Base-by-base conservation (phyloP, 2,329 filamentous ascomycete genomes). In the Dactylellina leptospora region DNA sequence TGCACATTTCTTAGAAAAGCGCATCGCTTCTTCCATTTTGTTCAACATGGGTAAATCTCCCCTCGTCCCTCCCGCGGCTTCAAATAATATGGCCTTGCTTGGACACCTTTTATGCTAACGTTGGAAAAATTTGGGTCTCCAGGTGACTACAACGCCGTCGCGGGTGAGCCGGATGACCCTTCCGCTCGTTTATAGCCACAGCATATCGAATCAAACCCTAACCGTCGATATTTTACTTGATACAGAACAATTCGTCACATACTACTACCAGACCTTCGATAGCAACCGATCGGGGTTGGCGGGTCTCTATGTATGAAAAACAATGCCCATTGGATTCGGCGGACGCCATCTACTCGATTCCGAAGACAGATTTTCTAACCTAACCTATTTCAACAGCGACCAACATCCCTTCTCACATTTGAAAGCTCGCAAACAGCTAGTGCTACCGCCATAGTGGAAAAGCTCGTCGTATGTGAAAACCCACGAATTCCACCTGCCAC, bases 201-300 rank as follows among this genome's bases (percentile, higher is more conserved):
- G 20, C n/a, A 16, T 9, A 56, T 8, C 25, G 23, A 44, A 23
- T 30, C 28, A 13, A 55, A 55, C 16, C 13, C 9, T 40, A 9
- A 28, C 36, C 6, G 44, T 1, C 16, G 11, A 20, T 0, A 18
- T 78, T n/a, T n/a, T n/a, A n/a, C n/a, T n/a, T n/a, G n/a, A n/a
- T n/a, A n/a, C 79, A 97, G 93, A 89, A 80, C 86, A 96, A 82
- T 97, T 97, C 82, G 89, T 93, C 76, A 79, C 88, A 73, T 93
- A 89, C 84, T 97, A 97, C 87, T 97, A 96, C 86, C 84, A 89
- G 78, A 88, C 88, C 71, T 96, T 97, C 82, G 92, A 96, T 80
- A 74, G 79, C 73, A 85, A 93, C 81, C 89, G 92, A 78, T 81
- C 82, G 62, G 77, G 79, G 55, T 85, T 97, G 44, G 82, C 81